phyloP scores from a whole-genome alignment of 2,329 filamentous ascomycete species.

The Dothideomycetes sp. region DNA sequence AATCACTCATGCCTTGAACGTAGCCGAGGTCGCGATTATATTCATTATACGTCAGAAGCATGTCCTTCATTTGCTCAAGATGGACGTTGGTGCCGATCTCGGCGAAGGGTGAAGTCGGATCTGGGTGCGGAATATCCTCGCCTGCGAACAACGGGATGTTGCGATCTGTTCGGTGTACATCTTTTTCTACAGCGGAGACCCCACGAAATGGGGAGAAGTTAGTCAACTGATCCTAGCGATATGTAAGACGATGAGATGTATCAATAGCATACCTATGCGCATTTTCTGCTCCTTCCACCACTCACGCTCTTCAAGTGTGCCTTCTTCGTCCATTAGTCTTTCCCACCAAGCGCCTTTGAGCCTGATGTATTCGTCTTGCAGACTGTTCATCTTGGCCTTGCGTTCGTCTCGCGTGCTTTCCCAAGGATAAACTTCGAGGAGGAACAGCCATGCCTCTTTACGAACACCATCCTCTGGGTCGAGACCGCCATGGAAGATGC shows the following conservation, averaged over 20 bases:
- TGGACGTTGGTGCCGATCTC: constrained; percentile 92
- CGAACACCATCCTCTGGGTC: constrained; percentile 81
- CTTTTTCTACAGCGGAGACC: constrained; percentile 66
- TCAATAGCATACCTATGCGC: constrained; percentile 64
- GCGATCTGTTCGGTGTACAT: constrained; percentile 93
- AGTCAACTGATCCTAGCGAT: constrained; percentile 18
- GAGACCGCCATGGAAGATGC: constrained; percentile 91
- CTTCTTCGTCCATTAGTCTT: constrained; percentile 69
- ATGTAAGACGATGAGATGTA: constrained; percentile 2
- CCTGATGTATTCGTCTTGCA: constrained; percentile 86
- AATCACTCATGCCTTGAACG: constrained; percentile 97
- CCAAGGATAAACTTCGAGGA: constrained; percentile 89
- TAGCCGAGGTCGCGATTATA: constrained; percentile 94
- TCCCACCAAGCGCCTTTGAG: constrained; percentile 97
- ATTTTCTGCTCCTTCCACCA: constrained; percentile 95
- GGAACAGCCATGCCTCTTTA: constrained; percentile 93
- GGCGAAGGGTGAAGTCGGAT: constrained; percentile 90
- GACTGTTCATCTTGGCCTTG: constrained; percentile 68
- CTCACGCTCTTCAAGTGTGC: constrained; percentile 71
- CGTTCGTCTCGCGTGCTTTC: constrained; percentile 79
- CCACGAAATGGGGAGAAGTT: constrained; percentile 43
- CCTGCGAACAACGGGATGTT: constrained; percentile 91
- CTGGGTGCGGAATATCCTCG: constrained; percentile 92
- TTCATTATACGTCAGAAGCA: constrained; percentile 97
- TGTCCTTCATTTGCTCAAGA: constrained; percentile 97